Base-by-base conservation (phyloP, 2,329 filamentous ascomycete genomes). In the Fusarium staphyleae region DNA sequence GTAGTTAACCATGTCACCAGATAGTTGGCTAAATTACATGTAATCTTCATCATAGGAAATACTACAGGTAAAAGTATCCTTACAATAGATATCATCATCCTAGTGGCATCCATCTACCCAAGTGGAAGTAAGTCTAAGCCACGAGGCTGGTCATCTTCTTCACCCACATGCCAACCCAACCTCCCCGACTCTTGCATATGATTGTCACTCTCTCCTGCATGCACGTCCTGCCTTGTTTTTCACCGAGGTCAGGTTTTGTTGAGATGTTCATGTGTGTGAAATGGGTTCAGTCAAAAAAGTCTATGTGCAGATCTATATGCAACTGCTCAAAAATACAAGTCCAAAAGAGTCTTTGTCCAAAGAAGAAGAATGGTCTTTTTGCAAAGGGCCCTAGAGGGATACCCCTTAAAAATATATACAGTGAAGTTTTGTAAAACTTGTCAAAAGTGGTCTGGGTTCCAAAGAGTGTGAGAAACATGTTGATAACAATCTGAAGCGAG, bases 381-480 rank as follows among this genome's bases (percentile, higher is more conserved):
- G 33, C 24, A 35, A 41, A 33, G 37, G 40, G 55, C 40, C 36
- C 19, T 22, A 42, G 42, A 54, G 24, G 36, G 32, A 39, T 54
- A 40, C 48, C 30, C 34, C 41, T 28, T n/a, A n/a, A n/a, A 55
- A 62, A 47, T 70, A 70, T 70, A 32, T 70, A 69, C 65, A 69
- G 16, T 48, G 59, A 69, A 67, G 47, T 52, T 4, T 60, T 55
- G 61, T 39, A 61, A 60, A 66, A 56, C 30, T 46, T 29, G 29
- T 52, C 40, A 52, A 50, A 50, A 33, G 36, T 57, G 34, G 60
- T 30, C 42, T 49, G 39, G 36, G 26, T 46, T 55, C 40, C 43
- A 69, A 41, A 34, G 67, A 70, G 50, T 59, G 68, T 63, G 33
- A 60, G 63, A 69, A 66, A 34, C 28, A 52, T 56, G 54, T 61